Evolutionary conservation across 2,329 filamentous ascomycete genomes (phyloP).

Genomic region (Cladosporium colombiae): DNA sequence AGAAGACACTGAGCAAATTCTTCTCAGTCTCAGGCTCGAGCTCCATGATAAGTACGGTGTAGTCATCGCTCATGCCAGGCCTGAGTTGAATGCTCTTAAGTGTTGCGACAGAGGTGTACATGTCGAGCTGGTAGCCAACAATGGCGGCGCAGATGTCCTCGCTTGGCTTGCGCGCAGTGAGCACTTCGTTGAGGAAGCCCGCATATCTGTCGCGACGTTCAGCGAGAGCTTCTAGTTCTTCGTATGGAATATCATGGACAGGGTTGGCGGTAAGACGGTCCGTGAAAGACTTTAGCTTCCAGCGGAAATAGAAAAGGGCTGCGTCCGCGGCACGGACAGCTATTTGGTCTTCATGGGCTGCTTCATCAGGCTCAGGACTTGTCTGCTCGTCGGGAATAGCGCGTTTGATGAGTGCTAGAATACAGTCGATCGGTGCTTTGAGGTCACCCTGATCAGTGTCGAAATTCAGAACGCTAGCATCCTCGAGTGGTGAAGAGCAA

Average conservation of each 20-base stretch:
- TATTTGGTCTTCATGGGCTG: conserved; percentile 77
- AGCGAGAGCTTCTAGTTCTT: conserved; percentile 59
- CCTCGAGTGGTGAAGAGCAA: conserved; percentile 73
- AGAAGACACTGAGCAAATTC: conserved; percentile 75
- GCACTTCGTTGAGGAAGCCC: conserved; percentile 50
- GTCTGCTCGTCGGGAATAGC: conserved; percentile 66
- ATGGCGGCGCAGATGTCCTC: conserved; percentile 78
- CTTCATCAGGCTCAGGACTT: conserved; percentile 54
- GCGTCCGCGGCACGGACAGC: conserved; percentile 74
- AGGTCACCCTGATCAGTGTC: conserved; percentile 28
- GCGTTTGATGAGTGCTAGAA: conserved; percentile 72
- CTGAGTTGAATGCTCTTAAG: conserved; percentile 48
- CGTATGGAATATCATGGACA: conserved; percentile 56
- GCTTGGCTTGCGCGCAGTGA: conserved; percentile 45
- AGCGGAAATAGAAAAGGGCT: conserved; percentile 89
- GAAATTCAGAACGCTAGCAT: conserved; percentile 40
- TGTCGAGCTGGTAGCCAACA: conserved; percentile 75
- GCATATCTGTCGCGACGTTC: conserved; percentile 55
- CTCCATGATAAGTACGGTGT: conserved; percentile 59
- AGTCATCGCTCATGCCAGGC: conserved; percentile 46
- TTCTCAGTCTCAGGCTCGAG: conserved; percentile 62
- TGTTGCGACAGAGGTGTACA: conserved; percentile 76
- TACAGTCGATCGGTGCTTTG: conserved; percentile 60
- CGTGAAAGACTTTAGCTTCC: conserved; percentile 56
- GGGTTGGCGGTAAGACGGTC: conserved; percentile 50